Evolutionary conservation across 768 basidiomycete genomes (phyloP).

Genomic region (Multifurca ochricompacta): DNA sequence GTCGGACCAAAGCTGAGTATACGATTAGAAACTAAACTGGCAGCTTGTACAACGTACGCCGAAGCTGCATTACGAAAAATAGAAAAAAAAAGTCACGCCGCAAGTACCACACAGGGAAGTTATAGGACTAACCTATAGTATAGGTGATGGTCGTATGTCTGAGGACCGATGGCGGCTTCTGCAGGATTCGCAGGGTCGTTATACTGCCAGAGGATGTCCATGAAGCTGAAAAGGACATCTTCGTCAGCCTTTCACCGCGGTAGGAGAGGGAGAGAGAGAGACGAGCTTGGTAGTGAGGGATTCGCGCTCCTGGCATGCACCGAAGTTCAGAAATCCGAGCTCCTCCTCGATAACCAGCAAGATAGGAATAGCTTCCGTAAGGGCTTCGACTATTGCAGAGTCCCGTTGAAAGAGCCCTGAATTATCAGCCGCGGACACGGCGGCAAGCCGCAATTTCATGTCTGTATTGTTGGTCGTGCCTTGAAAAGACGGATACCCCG

Average conservation of each 20-base stretch:
- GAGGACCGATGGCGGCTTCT: slow-evolving; percentile 58
- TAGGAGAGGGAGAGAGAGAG: not conserved
- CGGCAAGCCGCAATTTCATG: not conserved
- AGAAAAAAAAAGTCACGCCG: not conserved
- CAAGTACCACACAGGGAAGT: not conserved
- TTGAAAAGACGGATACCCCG: not conserved
- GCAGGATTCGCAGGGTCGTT: slow-evolving; percentile 66
- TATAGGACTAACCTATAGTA: slow-evolving; percentile 58
- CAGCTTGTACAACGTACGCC: slow-evolving; percentile 41
- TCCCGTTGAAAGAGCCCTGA: slow-evolving; percentile 4
- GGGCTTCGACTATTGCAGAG: not conserved
- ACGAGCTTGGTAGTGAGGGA: slow-evolving; percentile 14
- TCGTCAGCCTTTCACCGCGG: not conserved
- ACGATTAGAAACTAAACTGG: not conserved
- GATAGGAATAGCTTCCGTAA: slow-evolving; percentile 6
- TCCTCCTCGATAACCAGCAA: not conserved
- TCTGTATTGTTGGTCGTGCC: not conserved
- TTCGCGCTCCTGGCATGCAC: not conserved
- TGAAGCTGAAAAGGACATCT: slow-evolving; percentile 45
- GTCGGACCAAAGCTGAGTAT: slow-evolving; percentile 4
- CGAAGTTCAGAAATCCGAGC: not conserved
- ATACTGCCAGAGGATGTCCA: slow-evolving; percentile 75
- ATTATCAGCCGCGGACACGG: not conserved
- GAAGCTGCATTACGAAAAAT: slow-evolving; percentile 33
- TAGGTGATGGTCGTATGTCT: slow-evolving; percentile 71